Evolutionary conservation across 257 asterid genomes (phyloP), one percentile per base, ranked within the genome.

Genomic region (Nicotiana tomentosiformis): DNA sequence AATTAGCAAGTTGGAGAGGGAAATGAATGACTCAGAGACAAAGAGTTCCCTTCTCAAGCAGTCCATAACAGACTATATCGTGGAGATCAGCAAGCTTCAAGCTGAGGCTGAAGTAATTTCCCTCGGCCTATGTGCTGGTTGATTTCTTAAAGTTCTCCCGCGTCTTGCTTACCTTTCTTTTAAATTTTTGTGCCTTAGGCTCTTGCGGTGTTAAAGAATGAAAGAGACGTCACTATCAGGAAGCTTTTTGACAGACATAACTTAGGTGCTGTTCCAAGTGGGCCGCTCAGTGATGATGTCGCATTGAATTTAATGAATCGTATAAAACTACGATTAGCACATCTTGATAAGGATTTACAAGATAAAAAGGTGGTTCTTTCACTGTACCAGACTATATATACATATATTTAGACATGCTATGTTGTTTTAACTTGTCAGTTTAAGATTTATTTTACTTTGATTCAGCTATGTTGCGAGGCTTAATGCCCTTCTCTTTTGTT

Each of bases 71-170:
- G 77, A 86, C 17, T 89, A 86, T 81, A 80, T 86, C 80, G 57
- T 80, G 87, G 94, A 92, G 77, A 91, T 92, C 83, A 90, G 93
- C 91, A 90, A 86, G 70, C 96, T 94, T 85, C 92, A 93, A 88
- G 88, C 91, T 82, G 95, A 93, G 57, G 91, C 91, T 80, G 92
- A 91, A 53, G 98, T 93, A 92, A 86, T 77, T 84, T 84, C 37
- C 20, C 39, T 86, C 57, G 49, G 86, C 81, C 66, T 5, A 49
- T 78, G 72, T 84, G 84, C 84, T 56, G 43, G 74, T 32, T 81
- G 81, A 86, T 81, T 55, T 80, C 78, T 70, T 86, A 4, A 32
- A 51, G 78, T 74, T 29, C 83, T 66, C 81, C 83, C 79, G 43
- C 58, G 16, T 77, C 33, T n/a, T 58, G 16, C 86, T 62, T 61